Evolutionary conservation across 2,329 filamentous ascomycete species (phyloP).

Genomic region (Thelonectria discophora): DNA sequence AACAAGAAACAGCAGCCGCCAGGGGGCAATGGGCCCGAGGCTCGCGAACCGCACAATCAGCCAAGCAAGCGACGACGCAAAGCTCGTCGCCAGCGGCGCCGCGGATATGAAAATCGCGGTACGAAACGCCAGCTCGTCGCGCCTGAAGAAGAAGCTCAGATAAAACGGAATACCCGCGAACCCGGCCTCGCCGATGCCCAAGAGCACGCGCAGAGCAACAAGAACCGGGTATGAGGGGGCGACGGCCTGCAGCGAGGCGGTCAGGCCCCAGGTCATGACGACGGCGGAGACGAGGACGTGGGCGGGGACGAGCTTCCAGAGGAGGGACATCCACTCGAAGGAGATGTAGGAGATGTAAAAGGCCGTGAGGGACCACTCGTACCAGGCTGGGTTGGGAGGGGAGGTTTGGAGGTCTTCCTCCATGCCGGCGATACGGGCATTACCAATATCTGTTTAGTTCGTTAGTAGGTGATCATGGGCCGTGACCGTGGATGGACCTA

Average conservation of each 20-base stretch:
- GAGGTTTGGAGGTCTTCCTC: slow-evolving; percentile 66
- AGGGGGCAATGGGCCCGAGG: slow-evolving; percentile 75
- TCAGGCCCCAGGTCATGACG: slow-evolving; percentile 81
- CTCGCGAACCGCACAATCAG: slow-evolving; percentile 75
- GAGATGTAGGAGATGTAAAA: slow-evolving; percentile 71
- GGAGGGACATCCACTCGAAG: slow-evolving; percentile 72
- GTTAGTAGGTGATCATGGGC: background rate
- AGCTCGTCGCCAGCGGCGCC: slow-evolving; percentile 78
- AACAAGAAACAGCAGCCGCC: slow-evolving; percentile 84
- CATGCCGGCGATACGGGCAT: slow-evolving; percentile 71
- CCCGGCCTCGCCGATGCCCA: slow-evolving; percentile 72
- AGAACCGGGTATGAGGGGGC: slow-evolving; percentile 70
- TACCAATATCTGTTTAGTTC: slow-evolving; percentile 62
- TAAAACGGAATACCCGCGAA: slow-evolving; percentile 72
- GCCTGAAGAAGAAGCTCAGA: slow-evolving; percentile 70
- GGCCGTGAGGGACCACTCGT: slow-evolving; percentile 67
- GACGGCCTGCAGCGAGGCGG: slow-evolving; percentile 77
- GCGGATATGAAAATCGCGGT: slow-evolving; percentile 90
- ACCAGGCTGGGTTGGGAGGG: slow-evolving; percentile 58
- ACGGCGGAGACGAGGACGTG: slow-evolving; percentile 68
- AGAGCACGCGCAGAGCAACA: slow-evolving; percentile 62
- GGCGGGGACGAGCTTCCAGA: slow-evolving; percentile 68
- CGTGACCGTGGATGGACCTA: slow-evolving; percentile 54
- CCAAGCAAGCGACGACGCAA: slow-evolving; percentile 83
- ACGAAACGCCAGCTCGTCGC: slow-evolving; percentile 80